Base-by-base conservation (phyloP, 352 stramenopile species). In the Pythium folliculosum region DNA sequence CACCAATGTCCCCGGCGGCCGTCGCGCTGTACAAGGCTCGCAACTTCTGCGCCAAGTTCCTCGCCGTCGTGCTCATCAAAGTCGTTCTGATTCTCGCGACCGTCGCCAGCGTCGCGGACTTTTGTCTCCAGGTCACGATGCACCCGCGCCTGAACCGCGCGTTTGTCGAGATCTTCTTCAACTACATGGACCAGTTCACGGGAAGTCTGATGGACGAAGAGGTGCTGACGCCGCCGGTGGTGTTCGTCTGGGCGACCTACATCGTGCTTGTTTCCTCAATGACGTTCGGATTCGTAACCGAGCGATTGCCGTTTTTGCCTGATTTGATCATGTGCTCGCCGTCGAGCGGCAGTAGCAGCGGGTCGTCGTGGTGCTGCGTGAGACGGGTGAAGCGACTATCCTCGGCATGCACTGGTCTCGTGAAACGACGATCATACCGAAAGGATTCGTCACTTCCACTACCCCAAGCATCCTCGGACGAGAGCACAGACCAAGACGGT, bases 61-160 rank as follows among this genome's bases (percentile, higher is more conserved):
- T 74, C 10, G 78, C 81, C 43, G 49, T 83, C 16, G 48, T 77
- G 37, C 70, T 89, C 2, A 55, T 91, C 55, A 75, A 84, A 22
- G 38, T 81, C 19, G 79, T 88, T 51, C 54, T 91, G 12, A 68
- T 89, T 16, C 38, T 71, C 0, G 76, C 82, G 19, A 91, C 82
- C 3, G 75, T 91, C 58, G 77, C 79, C 7, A 89, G 79, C 63
- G 81, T 91, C 14, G 82, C 77, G 21, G 82, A 91, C 64, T 89
- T 91, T 69, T 89, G 80, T 50, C 67, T 91, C 6, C 82, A 89
- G 30, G 77, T 89, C 54, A 85, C 82, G 37, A 79, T 91, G 77
- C 82, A 91, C 49, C 82, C 82, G 37, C 65, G 82, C 32, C 51
- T 91, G 16, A 88, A 88, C 63, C 82, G 82, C 45, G 80, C 82